Conservation (phyloP, 83 land plant genomes). For the Larix sibirica region DNA sequence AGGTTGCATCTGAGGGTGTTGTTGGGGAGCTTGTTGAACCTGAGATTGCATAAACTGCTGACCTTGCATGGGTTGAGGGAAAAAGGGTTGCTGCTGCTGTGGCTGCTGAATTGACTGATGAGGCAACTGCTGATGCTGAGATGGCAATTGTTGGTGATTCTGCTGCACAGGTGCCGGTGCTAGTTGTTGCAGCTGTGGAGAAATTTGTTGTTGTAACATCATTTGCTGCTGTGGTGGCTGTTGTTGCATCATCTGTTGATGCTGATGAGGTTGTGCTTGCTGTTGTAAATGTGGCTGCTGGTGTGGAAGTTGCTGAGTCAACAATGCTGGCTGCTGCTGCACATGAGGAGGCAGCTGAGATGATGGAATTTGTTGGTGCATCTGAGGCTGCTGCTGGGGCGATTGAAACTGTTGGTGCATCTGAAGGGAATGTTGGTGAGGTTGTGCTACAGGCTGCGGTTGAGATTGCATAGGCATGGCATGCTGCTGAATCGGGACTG, state of each 20-base stretch:
- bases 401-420: slow-evolving; percentile 24
- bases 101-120: slow-evolving; percentile 8
- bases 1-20: slow-evolving; percentile 21
- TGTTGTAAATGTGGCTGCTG: slow-evolving; percentile 33
- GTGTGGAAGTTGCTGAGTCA: slow-evolving; percentile 27
- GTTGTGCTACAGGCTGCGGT: slow-evolving; percentile 14
- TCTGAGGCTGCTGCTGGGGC: slow-evolving; percentile 27
- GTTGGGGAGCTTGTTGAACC: slow-evolving; percentile 17
- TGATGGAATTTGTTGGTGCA: slow-evolving; percentile 13
- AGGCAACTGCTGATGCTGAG: slow-evolving; percentile 8
- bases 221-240: slow-evolving; percentile 16
- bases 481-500: slow-evolving; percentile 25
- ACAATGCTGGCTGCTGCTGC: slow-evolving; percentile 22
- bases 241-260: slow-evolving; percentile 17
- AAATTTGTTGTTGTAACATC: slow-evolving; percentile 20
- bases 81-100: slow-evolving; percentile 20
- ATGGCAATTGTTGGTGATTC: slow-evolving; percentile 5
- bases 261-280: slow-evolving; percentile 26
- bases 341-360: slow-evolving; percentile 26
- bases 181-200: slow-evolving; percentile 17
- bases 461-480: slow-evolving; percentile 25
- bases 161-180: slow-evolving; percentile 10
- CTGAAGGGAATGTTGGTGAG: slow-evolving; percentile 24
- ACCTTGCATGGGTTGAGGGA: background rate
- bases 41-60: slow-evolving; percentile 36